Percentiles rank a stretch among this genome's conserved stretches.
phyloP scores from a whole-genome alignment of 177 flowering plant species.

The Vitis hybrid region DNA sequence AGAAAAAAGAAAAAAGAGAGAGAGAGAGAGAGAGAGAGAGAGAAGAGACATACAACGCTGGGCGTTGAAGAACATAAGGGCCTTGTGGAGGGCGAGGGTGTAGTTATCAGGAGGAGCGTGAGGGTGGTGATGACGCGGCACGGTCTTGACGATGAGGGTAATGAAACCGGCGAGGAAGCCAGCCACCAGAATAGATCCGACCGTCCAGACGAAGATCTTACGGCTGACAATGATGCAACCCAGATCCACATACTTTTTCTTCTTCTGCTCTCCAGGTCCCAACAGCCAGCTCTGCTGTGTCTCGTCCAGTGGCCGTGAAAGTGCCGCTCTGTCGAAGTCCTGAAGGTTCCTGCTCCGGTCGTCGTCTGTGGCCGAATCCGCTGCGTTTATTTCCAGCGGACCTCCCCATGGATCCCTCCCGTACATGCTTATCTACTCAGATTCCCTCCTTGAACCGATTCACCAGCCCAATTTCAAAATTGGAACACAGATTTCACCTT shows the following conservation, averaged over 20 bases:
- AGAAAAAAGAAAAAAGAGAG: too few species aligned
- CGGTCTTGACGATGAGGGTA: constrained; percentile 64
- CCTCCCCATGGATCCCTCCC: constrained; percentile 95
- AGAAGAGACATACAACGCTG: constrained; percentile 45
- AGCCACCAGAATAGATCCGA: constrained; percentile 59
- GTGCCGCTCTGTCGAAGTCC: constrained; percentile 76
- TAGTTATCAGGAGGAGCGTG: constrained; percentile 73
- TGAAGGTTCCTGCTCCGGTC: constrained; percentile 76
- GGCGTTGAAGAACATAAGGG: constrained; percentile 79
- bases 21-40: background rate
- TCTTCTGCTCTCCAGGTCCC: constrained; percentile 83
- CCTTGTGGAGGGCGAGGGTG: constrained; percentile 69
- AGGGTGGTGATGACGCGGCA: constrained; percentile 64
- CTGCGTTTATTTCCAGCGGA: constrained; percentile 68
- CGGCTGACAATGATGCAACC: constrained; percentile 89
- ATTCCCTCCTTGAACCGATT: too few species aligned
- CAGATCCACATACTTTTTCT: constrained; percentile 92
- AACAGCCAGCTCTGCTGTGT: constrained; percentile 93
- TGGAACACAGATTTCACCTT: too few species aligned
- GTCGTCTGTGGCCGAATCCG: constrained; percentile 87
- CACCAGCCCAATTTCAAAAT: too few species aligned
- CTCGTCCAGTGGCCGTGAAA: constrained; percentile 74
- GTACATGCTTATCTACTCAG: constrained; percentile 26
- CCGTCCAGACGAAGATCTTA: constrained; percentile 81
- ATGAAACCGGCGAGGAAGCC: constrained; percentile 66